Evolutionary conservation across 495 filamentous ascomycete species (phyloP).

Genomic region (Penicillium manginii): DNA sequence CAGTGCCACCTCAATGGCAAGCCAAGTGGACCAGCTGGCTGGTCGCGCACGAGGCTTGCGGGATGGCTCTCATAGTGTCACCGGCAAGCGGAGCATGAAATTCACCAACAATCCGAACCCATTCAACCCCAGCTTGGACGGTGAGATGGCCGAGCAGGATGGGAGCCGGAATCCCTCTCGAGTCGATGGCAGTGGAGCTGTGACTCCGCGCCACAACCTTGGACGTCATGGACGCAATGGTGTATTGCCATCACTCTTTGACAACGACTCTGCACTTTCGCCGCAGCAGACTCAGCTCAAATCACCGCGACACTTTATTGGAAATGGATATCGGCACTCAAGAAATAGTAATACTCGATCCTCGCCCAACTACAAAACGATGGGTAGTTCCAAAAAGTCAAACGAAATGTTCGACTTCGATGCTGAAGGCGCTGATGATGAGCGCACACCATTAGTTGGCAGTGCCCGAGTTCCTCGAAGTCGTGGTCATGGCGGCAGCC

Average conservation of each 20-base stretch:
- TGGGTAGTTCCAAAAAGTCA: conserved; percentile 54
- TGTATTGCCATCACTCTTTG: conserved; percentile 73
- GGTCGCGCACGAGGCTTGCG: conserved; percentile 67
- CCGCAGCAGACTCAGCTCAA: conserved; percentile 53
- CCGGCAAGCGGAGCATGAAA: conserved; percentile 94
- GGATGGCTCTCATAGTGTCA: conserved; percentile 65
- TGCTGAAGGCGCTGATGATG: conserved; percentile 83
- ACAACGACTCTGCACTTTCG: conserved; percentile 73
- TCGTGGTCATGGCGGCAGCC: conserved; percentile 58
- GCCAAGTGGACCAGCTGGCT: conserved; percentile 71
- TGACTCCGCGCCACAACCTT: conserved; percentile 72
- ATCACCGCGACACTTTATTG: conserved; percentile 62
- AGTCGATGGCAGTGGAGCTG: conserved; percentile 62
- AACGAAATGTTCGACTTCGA: conserved; percentile 67
- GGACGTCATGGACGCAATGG: conserved; percentile 71
- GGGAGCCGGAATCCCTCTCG: conserved; percentile 61
- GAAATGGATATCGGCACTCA: conserved; percentile 39
- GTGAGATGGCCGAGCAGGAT: conserved; percentile 63
- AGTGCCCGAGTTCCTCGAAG: conserved; percentile 63
- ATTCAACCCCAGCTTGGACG: conserved; percentile 63
- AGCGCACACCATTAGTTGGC: conserved; percentile 82
- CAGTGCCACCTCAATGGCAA: conserved; percentile 88
- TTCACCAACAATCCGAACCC: conserved; percentile 87
- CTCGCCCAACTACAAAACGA: conserved; percentile 42
- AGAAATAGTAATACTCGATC: conserved; percentile 39